Evolutionary conservation across 441 rosid genomes (phyloP), one percentile per base, ranked within the genome.

Genomic region (Breynia disticha): DNA sequence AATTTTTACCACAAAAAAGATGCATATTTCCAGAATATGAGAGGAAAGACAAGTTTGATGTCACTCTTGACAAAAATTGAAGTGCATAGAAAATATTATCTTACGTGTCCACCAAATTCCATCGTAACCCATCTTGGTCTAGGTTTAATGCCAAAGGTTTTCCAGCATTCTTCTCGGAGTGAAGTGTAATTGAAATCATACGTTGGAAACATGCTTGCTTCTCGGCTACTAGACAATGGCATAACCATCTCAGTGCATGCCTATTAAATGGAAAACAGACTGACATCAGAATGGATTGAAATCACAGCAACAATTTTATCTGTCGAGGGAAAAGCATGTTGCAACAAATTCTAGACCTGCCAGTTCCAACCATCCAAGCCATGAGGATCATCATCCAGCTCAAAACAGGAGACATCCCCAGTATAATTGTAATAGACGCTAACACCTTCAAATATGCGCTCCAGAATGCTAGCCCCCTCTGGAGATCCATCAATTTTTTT

Each of bases 221-320:
- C 75, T 46, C 35, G 55, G 67, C 76, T 76, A 61, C 83, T 74
- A 51, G 90, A 76, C 95, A 86, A 76, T 32, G 93, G 97, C 95
- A 90, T 84, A 59, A 90, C 90, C 95, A 90, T 86, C 74, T 90
- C 97, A 19, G 94, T 76, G 73, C 95, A 90, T 1, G 94, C 94
- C 97, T 90, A 32, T 13, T 62, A 24, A 19, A 64, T 56, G 45
- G 58, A 51, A 67, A 44, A 51, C 1, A 43, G 45, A 10, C 45
- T 47, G 49, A 22, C 16, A 51, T 21, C 39, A 21, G 16, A 32
- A 15, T 22, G 12, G 1, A 17, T 16, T 52, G 41, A 12, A 16
- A 12, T 16, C 54, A 18, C 21, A 11, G 3, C 54, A 28, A 28
- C 35, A 28, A 28, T 28, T 41, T 41, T 15, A 41, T 9, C 13